A percentile compares a stretch with the other conserved stretches of the same genome.
Conservation (phyloP, 2,329 filamentous ascomycete genomes). For the Aspergillus fischeri region DNA sequence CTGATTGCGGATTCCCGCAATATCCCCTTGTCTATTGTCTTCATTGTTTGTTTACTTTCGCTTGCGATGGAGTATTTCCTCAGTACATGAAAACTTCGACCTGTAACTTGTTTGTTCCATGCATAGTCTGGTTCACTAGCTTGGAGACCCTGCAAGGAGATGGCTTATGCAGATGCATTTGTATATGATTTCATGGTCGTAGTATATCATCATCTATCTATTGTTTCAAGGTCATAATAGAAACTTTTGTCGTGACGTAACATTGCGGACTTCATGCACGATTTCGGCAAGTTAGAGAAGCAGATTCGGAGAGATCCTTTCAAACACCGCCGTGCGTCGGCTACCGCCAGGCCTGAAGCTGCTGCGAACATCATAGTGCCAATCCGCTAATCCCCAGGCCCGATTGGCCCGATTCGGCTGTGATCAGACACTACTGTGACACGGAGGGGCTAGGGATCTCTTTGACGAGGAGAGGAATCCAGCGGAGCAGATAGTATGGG, state of each 20-base stretch:
- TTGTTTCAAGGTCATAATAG: background rate
- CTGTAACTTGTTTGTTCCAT: background rate
- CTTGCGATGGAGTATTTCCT: background rate
- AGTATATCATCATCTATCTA: background rate
- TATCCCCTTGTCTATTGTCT: background rate
- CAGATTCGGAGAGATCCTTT: background rate
- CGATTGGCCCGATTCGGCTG: background rate
- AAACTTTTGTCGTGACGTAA: background rate
- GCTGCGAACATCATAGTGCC: no score
- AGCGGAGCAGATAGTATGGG: background rate
- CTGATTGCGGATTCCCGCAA: background rate
- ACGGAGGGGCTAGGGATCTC: background rate
- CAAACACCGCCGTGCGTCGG: background rate
- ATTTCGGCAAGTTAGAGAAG: background rate
- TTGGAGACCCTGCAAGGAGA: no score
- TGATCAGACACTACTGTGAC: background rate
- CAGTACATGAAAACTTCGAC: background rate
- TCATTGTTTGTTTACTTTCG: background rate
- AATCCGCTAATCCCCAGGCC: background rate
- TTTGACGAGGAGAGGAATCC: background rate
- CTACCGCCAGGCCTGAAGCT: background rate
- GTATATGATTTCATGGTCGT: background rate
- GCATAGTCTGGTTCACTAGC: background rate
- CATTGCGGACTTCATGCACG: background rate
- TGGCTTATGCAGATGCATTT: background rate